Base-by-base conservation (phyloP, 805 yeast genomes). In the Starmerella etchellsii region DNA sequence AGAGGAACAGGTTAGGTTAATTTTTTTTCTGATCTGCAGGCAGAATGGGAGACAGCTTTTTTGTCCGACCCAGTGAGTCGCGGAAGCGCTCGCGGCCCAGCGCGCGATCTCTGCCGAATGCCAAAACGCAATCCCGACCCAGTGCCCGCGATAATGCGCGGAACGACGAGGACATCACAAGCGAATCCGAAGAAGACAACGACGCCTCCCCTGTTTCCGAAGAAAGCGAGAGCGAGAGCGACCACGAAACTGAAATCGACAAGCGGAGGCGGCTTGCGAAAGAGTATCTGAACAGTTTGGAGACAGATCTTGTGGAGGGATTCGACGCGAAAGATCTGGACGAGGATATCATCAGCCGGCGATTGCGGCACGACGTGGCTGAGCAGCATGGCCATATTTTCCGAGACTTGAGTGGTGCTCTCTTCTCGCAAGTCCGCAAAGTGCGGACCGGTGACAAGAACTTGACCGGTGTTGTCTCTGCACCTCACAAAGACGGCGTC, bases 241-340 rank as follows among this genome's bases (percentile, higher is more conserved):
- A 88, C 21, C 69, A 68, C 15, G 97, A 88, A 60, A 73, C 74
- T 36, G 93, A 87, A 8, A 93, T 95, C 0, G 98, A 91, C 55
- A 85, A 83, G 61, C 74, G 98, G 61, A 74, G 98, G 62, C 69
- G 97, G 55, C 68, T 91, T 44, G 97, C 97, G 15, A 85, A 85
- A 60, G 91, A 87, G 60, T 91, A 91, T 60, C 65, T 91, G 47
- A 85, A 79, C 34, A 81, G 80, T 54, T 63, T 91, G 54, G 75
- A 81, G 57, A 62, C 66, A 3, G 83, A 79, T 46, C 46, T 59
- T 13, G 57, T 40, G 14, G 54, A 46, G 6, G 50, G 41, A 14
- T 87, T 83, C 53, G 94, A 85, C 64, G 97, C 98, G 9, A 74
- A 76, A 50, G 96, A 91, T 52, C 62, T 88, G 51, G 98, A 88